Conservation (phyloP, 495 filamentous ascomycete genomes). For the Aspergillus haitiensis region DNA sequence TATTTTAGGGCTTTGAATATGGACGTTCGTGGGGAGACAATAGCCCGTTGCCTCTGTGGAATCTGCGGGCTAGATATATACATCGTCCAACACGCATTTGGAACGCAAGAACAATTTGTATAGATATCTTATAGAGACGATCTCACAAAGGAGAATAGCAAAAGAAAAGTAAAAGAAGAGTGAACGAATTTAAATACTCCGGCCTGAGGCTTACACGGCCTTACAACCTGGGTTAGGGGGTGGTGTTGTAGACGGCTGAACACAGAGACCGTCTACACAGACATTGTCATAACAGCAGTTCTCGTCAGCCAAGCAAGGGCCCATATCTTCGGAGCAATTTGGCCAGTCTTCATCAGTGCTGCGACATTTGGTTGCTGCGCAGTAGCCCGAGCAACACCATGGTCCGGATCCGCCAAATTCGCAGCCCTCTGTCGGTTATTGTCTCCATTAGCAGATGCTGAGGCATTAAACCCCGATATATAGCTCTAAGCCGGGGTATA, state of each 20-base stretch:
- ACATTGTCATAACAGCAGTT: conserved; percentile 32
- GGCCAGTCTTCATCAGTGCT: conserved; percentile 32
- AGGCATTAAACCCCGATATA: background rate
- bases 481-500: background rate
- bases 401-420: conserved; percentile 24
- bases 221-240: background rate
- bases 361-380: conserved; percentile 33
- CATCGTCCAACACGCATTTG: too few relatives aligned
- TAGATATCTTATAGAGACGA: too few relatives aligned
- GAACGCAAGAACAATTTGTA: too few relatives aligned
- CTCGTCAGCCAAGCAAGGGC: conserved; percentile 25
- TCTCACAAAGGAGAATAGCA: background rate
- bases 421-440: conserved; percentile 15
- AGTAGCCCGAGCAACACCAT: conserved; percentile 32
- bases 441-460: background rate
- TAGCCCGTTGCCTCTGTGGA: too few relatives aligned
- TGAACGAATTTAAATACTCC: too few relatives aligned
- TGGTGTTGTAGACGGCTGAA: background rate
- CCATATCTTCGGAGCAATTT: conserved; percentile 29
- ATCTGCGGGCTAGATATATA: too few relatives aligned
- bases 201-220: background rate
- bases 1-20: too few relatives aligned
- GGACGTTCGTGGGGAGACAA: too few relatives aligned
- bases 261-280: conserved; percentile 29
- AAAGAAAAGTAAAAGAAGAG: background rate